A percentile compares a stretch with the other conserved stretches of the same genome.
Conservation (phyloP, 2,329 filamentous ascomycete genomes). For the Phyllachora maydis region DNA sequence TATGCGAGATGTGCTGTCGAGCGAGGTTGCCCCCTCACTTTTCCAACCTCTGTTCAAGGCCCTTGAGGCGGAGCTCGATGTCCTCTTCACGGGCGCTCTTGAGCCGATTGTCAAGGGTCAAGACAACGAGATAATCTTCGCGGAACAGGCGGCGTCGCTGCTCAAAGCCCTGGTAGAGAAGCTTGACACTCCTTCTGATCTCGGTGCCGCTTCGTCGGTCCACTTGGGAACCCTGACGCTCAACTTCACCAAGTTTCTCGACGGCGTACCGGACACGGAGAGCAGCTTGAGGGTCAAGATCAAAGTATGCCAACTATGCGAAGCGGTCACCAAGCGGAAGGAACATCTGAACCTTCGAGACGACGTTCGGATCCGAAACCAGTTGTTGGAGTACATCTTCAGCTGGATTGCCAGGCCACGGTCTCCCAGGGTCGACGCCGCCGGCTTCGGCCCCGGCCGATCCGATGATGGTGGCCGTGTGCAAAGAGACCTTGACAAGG, state of each 20-base stretch:
- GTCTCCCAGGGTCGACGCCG: conserved; percentile 23
- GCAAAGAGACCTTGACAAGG: conserved; percentile 44
- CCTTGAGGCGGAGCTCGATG: conserved; percentile 42
- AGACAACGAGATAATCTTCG: conserved; percentile 43
- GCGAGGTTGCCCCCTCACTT: conserved; percentile 39
- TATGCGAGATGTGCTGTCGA: conserved; percentile 43
- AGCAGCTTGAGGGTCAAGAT: conserved; percentile 44
- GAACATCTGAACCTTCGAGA: conserved; percentile 48
- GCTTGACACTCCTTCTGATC: conserved; percentile 39
- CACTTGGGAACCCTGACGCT: conserved; percentile 42
- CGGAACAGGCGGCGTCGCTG: conserved; percentile 44
- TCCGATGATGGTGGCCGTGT: conserved; percentile 35
- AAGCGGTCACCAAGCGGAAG: conserved; percentile 43
- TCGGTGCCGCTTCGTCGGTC: conserved; percentile 38
- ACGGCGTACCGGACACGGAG: conserved; percentile 31
- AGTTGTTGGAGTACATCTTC: conserved; percentile 46
- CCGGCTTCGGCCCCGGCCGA: conserved; percentile 18
- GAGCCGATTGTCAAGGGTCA: conserved; percentile 28
- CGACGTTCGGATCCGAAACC: conserved; percentile 47
- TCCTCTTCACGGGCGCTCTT: conserved; percentile 35
- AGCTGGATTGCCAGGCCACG: conserved; percentile 45
- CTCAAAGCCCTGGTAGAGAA: conserved; percentile 42
- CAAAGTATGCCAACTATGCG: conserved; percentile 46
- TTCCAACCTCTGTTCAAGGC: conserved; percentile 43
- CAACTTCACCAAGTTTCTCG: conserved; percentile 46